These are phyloP conservation scores for Globisporangium splendens DNA, from an alignment of 352 stramenopile genomes.

Conservation along the genomic window DNA sequence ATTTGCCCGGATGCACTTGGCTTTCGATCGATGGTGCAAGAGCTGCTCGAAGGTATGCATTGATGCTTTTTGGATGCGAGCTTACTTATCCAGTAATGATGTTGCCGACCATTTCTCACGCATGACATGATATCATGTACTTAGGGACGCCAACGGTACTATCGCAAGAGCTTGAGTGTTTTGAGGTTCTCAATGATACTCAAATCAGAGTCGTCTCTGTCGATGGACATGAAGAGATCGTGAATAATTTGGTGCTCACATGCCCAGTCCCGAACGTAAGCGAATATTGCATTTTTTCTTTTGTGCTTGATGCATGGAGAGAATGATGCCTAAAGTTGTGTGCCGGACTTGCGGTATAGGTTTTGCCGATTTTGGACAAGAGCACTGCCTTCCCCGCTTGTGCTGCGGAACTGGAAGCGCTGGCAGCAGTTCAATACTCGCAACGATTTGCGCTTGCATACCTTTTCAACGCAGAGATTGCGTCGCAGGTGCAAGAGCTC, in stretches of 20 bases:
- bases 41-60: slow-evolving; percentile 32
- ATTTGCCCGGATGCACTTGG: slow-evolving; percentile 39
- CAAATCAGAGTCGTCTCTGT: slow-evolving; percentile 40
- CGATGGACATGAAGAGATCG: slow-evolving; percentile 43
- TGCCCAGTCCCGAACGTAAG: slow-evolving; percentile 57
- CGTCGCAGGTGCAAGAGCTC: slow-evolving; percentile 30
- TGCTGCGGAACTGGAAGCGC: slow-evolving; percentile 22
- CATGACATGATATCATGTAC: neutral
- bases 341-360: slow-evolving; percentile 5
- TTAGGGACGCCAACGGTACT: slow-evolving; percentile 38
- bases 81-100: neutral
- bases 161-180: slow-evolving; percentile 42
- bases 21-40: slow-evolving; percentile 53
- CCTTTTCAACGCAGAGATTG: slow-evolving; percentile 49
- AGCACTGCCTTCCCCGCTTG: slow-evolving; percentile 32
- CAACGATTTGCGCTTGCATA: slow-evolving; percentile 66
- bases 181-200: slow-evolving; percentile 48
- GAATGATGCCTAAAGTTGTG: neutral
- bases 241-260: slow-evolving; percentile 65
- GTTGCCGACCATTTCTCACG: neutral
- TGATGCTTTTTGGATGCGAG: neutral
- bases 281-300: too few relatives aligned
- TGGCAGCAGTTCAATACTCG: slow-evolving; percentile 57
- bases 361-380: slow-evolving; percentile 53
- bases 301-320: too few relatives aligned